Base-by-base conservation (phyloP, 148 eudicot species). In the Vaccinium vitisidaea region DNA sequence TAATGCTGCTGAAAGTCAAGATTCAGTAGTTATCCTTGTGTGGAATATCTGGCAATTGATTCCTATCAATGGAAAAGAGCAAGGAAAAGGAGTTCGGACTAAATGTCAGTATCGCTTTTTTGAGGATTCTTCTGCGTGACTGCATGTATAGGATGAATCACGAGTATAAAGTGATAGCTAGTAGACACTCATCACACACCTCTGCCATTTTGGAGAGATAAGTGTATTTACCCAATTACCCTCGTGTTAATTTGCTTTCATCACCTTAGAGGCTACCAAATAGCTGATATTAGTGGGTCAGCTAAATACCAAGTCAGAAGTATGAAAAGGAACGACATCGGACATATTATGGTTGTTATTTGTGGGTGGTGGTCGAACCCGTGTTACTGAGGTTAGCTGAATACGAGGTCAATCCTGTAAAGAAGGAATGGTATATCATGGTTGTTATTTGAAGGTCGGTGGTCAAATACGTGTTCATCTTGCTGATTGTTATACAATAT, bases 401-500 rank as follows among this genome's bases (percentile, higher is more conserved):
- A 36, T 54, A 79, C 63, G 18, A 15, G 36, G 9, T 30, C 54
- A 54, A 1, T 67, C 46, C 39, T 79, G 32, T 80, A 5, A 3
- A 61, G n/a, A 21, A 23, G 75, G 52, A 3, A 67, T 18, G 16
- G 30, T 18, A 67, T 18, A 10, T 30, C 25, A 3, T n/a, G 23
- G 15, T 19, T 48, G 12, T 69, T 12, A 15, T 55, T 50, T 58
- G 27, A 7, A 15, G 79, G n/a, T 5, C 25, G 55, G 30, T n/a
- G 55, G 18, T 49, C 19, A 52, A 77, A 12, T 39, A 77, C 43
- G 2, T 23, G 80, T 14, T 77, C 14, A 75, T 75, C 48, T 55
- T 36, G 3, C 69, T 79, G 21, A 79, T 19, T 46, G 39, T 75
- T 73, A 36, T 77, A 69, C 16, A 63, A 80, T 67, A 80, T 85